Percentiles rank a stretch among this genome's conserved stretches.
Conservation (phyloP, 768 basidiomycete genomes). For the Boletus subcaerulescens region DNA sequence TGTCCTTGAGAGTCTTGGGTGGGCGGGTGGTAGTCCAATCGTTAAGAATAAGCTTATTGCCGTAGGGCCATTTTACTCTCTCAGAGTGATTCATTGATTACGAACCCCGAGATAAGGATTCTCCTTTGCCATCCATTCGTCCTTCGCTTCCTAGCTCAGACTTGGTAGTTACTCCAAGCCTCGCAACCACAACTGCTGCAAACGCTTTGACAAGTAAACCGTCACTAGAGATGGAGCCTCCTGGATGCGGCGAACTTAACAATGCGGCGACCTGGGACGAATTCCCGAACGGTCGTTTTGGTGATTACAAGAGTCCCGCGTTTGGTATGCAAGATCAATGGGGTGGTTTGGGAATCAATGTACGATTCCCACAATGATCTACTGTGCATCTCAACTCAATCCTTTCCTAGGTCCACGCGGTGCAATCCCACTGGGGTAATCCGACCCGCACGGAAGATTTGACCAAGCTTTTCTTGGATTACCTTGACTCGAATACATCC, state of each 20-base stretch:
- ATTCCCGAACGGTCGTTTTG: conserved; percentile 98
- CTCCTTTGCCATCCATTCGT: conserved; percentile 32
- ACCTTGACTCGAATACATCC: conserved; percentile 69
- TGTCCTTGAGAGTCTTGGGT: conserved; percentile 75
- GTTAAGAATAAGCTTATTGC: conserved; percentile 65
- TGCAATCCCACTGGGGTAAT: conserved; percentile 71
- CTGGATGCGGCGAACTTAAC: conserved; percentile 69
- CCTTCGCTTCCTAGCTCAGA: conserved; percentile 29
- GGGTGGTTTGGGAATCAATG: conserved; percentile 65
- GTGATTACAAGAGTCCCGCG: conserved; percentile 96
- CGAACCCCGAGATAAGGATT: conserved; percentile 35
- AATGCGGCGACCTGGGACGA: conserved; percentile 87
- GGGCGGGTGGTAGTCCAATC: conserved; percentile 51
- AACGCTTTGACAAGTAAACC: conserved; percentile 50
- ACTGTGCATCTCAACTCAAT: not conserved
- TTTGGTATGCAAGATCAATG: conserved; percentile 80
- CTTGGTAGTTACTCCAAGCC: conserved; percentile 59
- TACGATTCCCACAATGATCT: conserved; percentile 27
- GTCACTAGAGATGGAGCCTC: conserved; percentile 49
- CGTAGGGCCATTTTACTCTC: conserved; percentile 36
- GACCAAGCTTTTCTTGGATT: conserved; percentile 72
- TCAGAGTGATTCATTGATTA: not conserved
- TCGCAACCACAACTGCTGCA: conserved; percentile 62
- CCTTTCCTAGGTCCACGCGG: conserved; percentile 51
- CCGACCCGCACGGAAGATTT: conserved; percentile 63